Base-by-base conservation (phyloP, 768 basidiomycete species). In the Amylocystis lapponica region DNA sequence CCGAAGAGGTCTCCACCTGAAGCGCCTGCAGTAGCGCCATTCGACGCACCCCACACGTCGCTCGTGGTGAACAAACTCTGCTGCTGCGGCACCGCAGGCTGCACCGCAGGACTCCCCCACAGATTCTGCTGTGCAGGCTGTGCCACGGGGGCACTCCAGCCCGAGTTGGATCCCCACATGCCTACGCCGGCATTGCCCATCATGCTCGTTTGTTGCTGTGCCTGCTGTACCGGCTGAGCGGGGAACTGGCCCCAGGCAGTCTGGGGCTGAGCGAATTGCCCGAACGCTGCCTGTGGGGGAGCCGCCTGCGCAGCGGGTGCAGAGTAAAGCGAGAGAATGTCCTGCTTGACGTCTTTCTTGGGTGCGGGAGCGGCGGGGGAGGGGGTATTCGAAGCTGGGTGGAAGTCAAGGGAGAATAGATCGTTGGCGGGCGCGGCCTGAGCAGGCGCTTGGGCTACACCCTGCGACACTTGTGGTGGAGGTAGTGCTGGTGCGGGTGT, bases 401-500 rank as follows among this genome's bases (percentile, higher is more conserved):
- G 83, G 63, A 94, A 95, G 62, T 94, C 90, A 42, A 94, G 79
- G 21, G 83, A 78, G 60, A 94, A 93, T 7, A 95, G 67, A 53
- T 87, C 86, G 48, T 83, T 74, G 45, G 70, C 63, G 11, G 74
- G 62, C 19, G 35, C 26, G 47, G 46, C 61, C 53, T 29, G 55
- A 49, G 38, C 61, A n/a, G 27, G 52, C 16, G 46, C 46, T 23
- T 55, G 52, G 20, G 51, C 40, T 43, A 37, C 46, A 35, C 32
- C 39, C 27, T 39, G 44, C 27, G 45, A 41, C 13, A 17, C n/a
- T 25, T 39, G 44, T 12, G 46, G 32, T 14, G 41, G 42, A 5
- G 52, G 39, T 4, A 45, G 17, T 7, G 47, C 27, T 16, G 47
- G 42, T 0, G 41, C 42, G 33, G 52, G 48, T 16, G 16, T 45